phyloP scores from a whole-genome alignment of 2,329 filamentous ascomycete genomes.

The Beauveria asiatica region DNA sequence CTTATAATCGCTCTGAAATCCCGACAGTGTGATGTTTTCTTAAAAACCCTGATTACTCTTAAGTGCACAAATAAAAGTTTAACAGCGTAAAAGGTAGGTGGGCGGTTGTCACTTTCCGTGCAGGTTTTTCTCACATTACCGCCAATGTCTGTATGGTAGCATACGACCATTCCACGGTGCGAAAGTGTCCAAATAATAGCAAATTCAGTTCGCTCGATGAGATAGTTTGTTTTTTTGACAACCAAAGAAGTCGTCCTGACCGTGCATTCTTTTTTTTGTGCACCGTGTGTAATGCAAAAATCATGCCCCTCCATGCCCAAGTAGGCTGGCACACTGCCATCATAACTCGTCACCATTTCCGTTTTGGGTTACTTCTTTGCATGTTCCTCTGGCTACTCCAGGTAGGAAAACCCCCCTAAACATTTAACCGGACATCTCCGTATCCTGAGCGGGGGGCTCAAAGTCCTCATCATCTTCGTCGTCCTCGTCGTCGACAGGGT shows the following conservation, averaged over 20 bases:
- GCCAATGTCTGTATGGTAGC: not conserved
- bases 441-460: constrained; percentile 54
- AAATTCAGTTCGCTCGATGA: not conserved
- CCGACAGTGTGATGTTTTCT: not conserved
- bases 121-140: not conserved
- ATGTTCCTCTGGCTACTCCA: not conserved
- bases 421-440: constrained; percentile 51
- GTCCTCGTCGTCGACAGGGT: constrained; percentile 65
- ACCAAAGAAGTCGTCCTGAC: not conserved
- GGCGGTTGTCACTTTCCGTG: not conserved
- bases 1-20: too few relatives aligned
- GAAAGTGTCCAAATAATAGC: not conserved
- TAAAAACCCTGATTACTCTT: too few relatives aligned
- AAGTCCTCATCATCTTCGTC: constrained; percentile 70
- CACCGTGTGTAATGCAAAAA: not conserved
- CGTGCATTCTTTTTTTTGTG: not conserved
- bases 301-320: not conserved
- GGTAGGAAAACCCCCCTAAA: not conserved
- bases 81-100: not conserved
- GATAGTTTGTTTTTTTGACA: not conserved
- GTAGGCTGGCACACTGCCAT: not conserved
- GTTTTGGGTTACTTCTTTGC: not conserved
- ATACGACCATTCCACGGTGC: not conserved
- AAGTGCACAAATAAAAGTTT: not conserved
- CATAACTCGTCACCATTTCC: not conserved